Evolutionary conservation across 805 yeast genomes (phyloP).

Genomic region (Nakazawaea ishiwadae): DNA sequence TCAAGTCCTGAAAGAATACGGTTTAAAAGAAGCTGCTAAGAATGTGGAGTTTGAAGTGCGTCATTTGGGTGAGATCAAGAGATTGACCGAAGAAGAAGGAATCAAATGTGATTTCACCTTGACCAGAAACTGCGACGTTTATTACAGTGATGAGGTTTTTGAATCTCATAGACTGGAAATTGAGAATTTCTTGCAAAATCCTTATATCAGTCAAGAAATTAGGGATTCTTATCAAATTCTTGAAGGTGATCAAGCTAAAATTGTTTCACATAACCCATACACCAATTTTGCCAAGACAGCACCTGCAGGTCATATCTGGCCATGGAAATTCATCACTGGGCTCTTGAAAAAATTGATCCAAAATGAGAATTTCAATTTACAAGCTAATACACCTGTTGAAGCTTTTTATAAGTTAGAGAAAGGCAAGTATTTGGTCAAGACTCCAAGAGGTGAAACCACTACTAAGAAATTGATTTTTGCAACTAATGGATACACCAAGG

Average conservation of each 20-base stretch:
- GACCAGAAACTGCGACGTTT: conserved; percentile 24
- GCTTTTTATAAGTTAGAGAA: conserved; percentile 19
- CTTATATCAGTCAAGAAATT: conserved; percentile 22
- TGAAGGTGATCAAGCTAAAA: conserved; percentile 25
- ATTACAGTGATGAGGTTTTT: conserved; percentile 5
- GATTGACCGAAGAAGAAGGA: conserved; percentile 22
- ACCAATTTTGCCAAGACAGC: conserved; percentile 27
- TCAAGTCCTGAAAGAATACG: conserved; percentile 13
- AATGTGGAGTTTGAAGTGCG: conserved; percentile 30
- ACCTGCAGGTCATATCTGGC: conserved; percentile 41
- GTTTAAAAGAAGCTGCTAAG: conserved; percentile 24
- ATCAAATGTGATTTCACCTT: conserved; percentile 26
- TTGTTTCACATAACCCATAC: conserved; percentile 23
- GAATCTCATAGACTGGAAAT: conserved; percentile 11
- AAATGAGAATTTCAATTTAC: conserved; percentile 32
- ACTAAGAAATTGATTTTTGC: conserved; percentile 30
- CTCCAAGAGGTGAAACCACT: conserved; percentile 25
- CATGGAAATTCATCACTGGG: conserved; percentile 34
- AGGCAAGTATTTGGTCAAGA: conserved; percentile 27
- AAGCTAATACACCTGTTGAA: conserved; percentile 36
- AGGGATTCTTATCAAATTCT: conserved; percentile 27
- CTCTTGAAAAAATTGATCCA: conserved; percentile 27
- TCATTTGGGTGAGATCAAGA: conserved; percentile 25
- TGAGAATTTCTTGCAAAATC: conserved; percentile 23
- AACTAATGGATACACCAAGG: conserved; percentile 26